phyloP scores from a whole-genome alignment of 2,329 filamentous ascomycete genomes.

The Phoma sp. region DNA sequence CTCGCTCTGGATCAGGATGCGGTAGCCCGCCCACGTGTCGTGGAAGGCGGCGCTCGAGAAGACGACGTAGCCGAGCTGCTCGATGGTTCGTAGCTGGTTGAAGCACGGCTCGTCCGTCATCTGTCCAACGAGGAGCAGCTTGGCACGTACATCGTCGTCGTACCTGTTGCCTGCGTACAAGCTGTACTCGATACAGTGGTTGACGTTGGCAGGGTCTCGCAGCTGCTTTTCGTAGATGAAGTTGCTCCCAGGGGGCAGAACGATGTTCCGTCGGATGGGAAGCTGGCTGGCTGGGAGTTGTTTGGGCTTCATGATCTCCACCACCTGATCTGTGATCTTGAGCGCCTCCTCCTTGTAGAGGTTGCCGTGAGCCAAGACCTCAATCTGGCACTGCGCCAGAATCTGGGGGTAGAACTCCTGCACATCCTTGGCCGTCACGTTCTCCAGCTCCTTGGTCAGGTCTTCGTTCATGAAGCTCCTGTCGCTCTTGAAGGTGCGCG shows the following conservation, averaged over 20 bases:
- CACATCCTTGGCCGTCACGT: slow-evolving; percentile 76
- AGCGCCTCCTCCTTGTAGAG: slow-evolving; percentile 92
- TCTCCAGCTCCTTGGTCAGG: slow-evolving; percentile 75
- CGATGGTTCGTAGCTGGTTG: slow-evolving; percentile 92
- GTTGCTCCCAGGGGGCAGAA: slow-evolving; percentile 81
- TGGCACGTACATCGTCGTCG: slow-evolving; percentile 74
- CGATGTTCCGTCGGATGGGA: slow-evolving; percentile 76
- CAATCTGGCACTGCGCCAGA: slow-evolving; percentile 83
- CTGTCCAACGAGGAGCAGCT: slow-evolving; percentile 82
- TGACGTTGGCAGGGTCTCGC: slow-evolving; percentile 84
- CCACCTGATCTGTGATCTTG: slow-evolving; percentile 81
- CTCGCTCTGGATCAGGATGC: slow-evolving; percentile 93
- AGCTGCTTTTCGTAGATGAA: slow-evolving; percentile 81
- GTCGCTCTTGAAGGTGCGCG: slow-evolving; percentile 79
- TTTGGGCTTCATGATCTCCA: slow-evolving; percentile 76
- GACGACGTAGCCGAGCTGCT: slow-evolving; percentile 96
- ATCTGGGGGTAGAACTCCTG: slow-evolving; percentile 80
- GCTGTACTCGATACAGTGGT: slow-evolving; percentile 60
- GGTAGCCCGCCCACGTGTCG: slow-evolving; percentile 79
- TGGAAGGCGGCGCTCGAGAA: slow-evolving; percentile 78
- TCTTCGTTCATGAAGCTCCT: slow-evolving; percentile 81
- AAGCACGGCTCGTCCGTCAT: slow-evolving; percentile 93
- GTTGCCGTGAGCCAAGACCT: slow-evolving; percentile 89
- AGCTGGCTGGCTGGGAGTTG: slow-evolving; percentile 78
- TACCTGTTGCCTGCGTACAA: slow-evolving; percentile 54